A percentile compares a stretch with the other conserved stretches of the same genome.
These are phyloP conservation scores for Penicillium concentricum DNA, from an alignment of 2,329 filamentous ascomycete genomes.

Conservation along the genomic window DNA sequence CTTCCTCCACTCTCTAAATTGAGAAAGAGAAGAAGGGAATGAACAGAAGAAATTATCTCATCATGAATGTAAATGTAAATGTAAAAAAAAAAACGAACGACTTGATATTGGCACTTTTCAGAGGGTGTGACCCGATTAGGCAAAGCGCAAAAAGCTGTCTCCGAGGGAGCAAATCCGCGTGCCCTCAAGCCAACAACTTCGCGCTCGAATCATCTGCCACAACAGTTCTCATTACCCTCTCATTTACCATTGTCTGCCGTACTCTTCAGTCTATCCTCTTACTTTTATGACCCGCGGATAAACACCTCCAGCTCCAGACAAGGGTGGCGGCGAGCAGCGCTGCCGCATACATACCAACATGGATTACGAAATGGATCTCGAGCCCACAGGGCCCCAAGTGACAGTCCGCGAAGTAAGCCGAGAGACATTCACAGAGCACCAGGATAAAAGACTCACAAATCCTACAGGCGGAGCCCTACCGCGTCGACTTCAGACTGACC, in stretches of 20 bases:
- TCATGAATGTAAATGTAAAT: not conserved
- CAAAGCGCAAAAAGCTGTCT: slow-evolving; percentile 23
- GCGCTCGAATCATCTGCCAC: slow-evolving; percentile 3
- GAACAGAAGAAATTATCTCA: not conserved
- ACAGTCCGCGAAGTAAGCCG: slow-evolving; percentile 47
- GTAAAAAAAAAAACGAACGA: not conserved
- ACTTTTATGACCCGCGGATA: slow-evolving; percentile 7
- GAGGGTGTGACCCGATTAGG: slow-evolving; percentile 21
- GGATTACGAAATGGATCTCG: slow-evolving; percentile 50
- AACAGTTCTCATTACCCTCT: not conserved
- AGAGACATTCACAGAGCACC: not conserved
- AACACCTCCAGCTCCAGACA: slow-evolving; percentile 4
- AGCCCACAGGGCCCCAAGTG: slow-evolving; percentile 49
- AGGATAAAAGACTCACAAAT: not conserved
- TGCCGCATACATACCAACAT: slow-evolving; percentile 30
- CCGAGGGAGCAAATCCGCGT: slow-evolving; percentile 26
- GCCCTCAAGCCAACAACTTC: slow-evolving; percentile 8
- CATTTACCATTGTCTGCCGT: not conserved
- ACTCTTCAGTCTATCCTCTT: not conserved
- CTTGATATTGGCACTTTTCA: not conserved
- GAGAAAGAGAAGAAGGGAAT: not conserved
- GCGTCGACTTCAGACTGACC: slow-evolving; percentile 87
- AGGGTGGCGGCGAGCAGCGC: slow-evolving; percentile 25
- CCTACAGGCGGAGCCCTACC: slow-evolving; percentile 69
- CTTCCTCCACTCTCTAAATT: not conserved